phyloP scores from a whole-genome alignment of 2,329 filamentous ascomycete genomes.

The Diaporthe helianthi region DNA sequence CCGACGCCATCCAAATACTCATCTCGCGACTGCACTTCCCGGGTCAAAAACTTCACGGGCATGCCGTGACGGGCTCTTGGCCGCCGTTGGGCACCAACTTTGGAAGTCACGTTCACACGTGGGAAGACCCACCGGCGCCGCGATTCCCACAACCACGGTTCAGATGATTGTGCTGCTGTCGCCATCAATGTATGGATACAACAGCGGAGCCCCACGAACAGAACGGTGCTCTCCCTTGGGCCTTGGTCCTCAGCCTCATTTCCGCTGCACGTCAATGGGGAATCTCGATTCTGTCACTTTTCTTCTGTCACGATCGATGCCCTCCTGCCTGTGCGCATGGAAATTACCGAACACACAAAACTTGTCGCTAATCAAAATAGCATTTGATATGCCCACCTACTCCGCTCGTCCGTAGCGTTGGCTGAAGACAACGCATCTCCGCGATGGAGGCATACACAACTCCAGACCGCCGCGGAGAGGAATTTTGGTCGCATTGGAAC shows the following conservation, averaged over 20 bases:
- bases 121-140: slow-evolving; percentile 7
- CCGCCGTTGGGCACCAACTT: slow-evolving; percentile 13
- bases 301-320: slow-evolving; percentile 18
- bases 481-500: background rate
- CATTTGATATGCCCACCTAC: background rate
- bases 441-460: background rate
- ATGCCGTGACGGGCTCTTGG: slow-evolving; percentile 7
- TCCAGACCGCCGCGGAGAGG: background rate
- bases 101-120: slow-evolving; percentile 21
- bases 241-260: slow-evolving; percentile 32
- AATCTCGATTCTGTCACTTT: slow-evolving; percentile 11
- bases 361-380: slow-evolving; percentile 31
- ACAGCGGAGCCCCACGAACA: slow-evolving; percentile 6
- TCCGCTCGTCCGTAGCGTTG: slow-evolving; percentile 14
- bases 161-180: background rate
- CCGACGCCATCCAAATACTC: background rate
- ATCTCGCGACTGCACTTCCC: background rate
- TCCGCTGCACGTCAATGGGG: slow-evolving; percentile 7
- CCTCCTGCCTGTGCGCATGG: slow-evolving; percentile 23
- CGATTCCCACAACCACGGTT: slow-evolving; percentile 1
- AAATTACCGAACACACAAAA: slow-evolving; percentile 29
- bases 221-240: slow-evolving; percentile 25
- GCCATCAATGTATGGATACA: background rate
- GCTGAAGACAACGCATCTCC: slow-evolving; percentile 13
- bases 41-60: background rate